These are phyloP conservation scores for Penicillium paneum DNA, from an alignment of 2,329 filamentous ascomycete genomes.

Conservation along the genomic window DNA sequence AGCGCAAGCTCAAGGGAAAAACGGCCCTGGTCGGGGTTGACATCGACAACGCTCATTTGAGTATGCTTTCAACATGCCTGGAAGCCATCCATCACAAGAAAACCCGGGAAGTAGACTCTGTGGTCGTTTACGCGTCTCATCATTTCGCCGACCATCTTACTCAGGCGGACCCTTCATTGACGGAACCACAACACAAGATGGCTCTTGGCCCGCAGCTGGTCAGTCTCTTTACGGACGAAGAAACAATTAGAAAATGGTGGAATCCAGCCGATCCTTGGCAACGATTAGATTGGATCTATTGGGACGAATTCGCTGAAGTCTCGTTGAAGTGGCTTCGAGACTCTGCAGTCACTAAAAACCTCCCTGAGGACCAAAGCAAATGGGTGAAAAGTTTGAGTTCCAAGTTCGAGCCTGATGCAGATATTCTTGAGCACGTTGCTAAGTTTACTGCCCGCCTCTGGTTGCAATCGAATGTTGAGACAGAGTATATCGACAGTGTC, in stretches of 20 bases:
- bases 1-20: constrained; percentile 21
- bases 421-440: constrained; percentile 22
- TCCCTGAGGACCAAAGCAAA: constrained; percentile 18
- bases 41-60: constrained; percentile 7
- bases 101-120: neutral
- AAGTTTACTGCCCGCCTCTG: constrained; percentile 19
- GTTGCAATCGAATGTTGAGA: constrained; percentile 3
- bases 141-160: constrained; percentile 13
- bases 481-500: neutral
- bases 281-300: constrained; percentile 17
- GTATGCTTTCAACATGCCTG: constrained; percentile 12
- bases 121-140: constrained; percentile 5
- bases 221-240: constrained; percentile 19
- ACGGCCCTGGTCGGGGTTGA: constrained; percentile 19
- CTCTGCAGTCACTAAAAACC: constrained; percentile 25
- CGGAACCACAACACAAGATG: constrained; percentile 17
- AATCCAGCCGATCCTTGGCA: neutral
- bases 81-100: constrained; percentile 8
- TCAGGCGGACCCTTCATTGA: constrained; percentile 18
- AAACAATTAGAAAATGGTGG: constrained; percentile 22
- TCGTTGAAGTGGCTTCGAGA: constrained; percentile 26
- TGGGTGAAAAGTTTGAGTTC: constrained; percentile 28
- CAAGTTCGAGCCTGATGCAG: constrained; percentile 24
- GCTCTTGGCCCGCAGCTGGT: constrained; percentile 23
- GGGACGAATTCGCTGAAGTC: constrained; percentile 12